phyloP scores from a whole-genome alignment of 352 stramenopile species.

The Pythium sp. region DNA sequence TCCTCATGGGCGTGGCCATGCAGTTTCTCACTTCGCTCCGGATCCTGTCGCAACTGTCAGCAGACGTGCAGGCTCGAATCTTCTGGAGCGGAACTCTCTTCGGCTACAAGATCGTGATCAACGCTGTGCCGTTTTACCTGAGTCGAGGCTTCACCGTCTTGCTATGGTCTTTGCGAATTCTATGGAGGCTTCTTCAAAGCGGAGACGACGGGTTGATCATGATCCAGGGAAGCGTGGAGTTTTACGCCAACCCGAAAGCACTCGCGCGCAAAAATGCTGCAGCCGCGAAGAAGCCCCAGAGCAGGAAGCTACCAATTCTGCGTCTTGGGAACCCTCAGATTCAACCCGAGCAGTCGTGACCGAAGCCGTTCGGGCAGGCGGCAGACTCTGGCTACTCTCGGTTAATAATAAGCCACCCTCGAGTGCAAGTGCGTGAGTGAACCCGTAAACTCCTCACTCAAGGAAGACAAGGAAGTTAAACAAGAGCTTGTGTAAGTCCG shows the following conservation, averaged over 20 bases:
- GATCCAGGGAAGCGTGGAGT: slow-evolving; percentile 10
- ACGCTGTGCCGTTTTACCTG: neutral
- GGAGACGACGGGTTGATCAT: slow-evolving; percentile 4
- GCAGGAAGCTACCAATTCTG: neutral
- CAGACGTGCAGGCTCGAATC: neutral
- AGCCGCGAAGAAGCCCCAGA: neutral
- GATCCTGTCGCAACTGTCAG: neutral
- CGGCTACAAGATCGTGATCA: neutral
- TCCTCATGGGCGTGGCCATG: neutral
- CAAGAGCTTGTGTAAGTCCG: too few species aligned
- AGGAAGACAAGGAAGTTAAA: too few species aligned
- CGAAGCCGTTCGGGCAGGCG: too few species aligned
- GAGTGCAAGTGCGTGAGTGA: too few species aligned
- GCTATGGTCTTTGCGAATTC: neutral
- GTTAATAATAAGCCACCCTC: too few species aligned
- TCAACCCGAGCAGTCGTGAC: neutral
- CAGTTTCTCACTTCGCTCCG: neutral
- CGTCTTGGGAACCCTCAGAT: neutral
- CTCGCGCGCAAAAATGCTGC: neutral
- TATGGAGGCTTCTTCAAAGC: neutral
- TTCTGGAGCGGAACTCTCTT: slow-evolving; percentile 6
- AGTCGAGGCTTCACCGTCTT: slow-evolving; percentile 1
- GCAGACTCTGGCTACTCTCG: too few species aligned
- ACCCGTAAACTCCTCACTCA: too few species aligned
- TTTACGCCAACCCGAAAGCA: slow-evolving; percentile 7